Conservation (phyloP, 257 asterid genomes). For the Phtheirospermum japonicum region DNA sequence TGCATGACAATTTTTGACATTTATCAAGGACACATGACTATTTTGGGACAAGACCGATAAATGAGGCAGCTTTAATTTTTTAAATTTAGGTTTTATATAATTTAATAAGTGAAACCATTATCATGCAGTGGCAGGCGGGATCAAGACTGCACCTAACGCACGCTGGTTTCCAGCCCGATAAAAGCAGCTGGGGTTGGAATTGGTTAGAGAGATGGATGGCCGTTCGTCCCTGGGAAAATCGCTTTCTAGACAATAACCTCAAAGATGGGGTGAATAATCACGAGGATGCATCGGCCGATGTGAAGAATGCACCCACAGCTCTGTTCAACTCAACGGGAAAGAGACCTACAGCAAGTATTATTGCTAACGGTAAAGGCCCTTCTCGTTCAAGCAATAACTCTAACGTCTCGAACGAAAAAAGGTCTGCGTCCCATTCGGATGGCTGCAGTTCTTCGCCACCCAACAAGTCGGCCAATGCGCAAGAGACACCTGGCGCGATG, state of each 20-base stretch:
- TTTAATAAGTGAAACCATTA: slow-evolving; percentile 15
- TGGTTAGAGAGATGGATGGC: slow-evolving; percentile 99
- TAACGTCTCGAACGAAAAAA: slow-evolving; percentile 50
- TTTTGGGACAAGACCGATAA: not conserved
- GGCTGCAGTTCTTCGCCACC: slow-evolving; percentile 70
- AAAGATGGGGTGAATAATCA: slow-evolving; percentile 63
- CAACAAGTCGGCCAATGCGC: slow-evolving; percentile 47
- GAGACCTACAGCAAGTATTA: slow-evolving; percentile 38
- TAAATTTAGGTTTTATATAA: not conserved
- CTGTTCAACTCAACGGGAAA: slow-evolving; percentile 45
- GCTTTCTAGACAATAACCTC: slow-evolving; percentile 67
- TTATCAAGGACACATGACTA: not conserved
- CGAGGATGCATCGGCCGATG: slow-evolving; percentile 51
- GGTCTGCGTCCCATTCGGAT: slow-evolving; percentile 54
- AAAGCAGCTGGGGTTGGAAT: slow-evolving; percentile 97
- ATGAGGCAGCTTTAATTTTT: slow-evolving; percentile 1
- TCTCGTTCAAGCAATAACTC: slow-evolving; percentile 51
- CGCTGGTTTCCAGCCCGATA: slow-evolving; percentile 80
- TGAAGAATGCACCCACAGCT: slow-evolving; percentile 41
- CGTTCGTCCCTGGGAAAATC: slow-evolving; percentile 99
- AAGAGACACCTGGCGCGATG: slow-evolving; percentile 40
- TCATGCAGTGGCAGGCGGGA: slow-evolving; percentile 98
- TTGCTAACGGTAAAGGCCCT: slow-evolving; percentile 47
- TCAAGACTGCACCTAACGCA: slow-evolving; percentile 58
- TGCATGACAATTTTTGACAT: slow-evolving; percentile 10